Evolutionary conservation across 176 grass and related monocot species (phyloP), one percentile per base, ranked within the genome.

Genomic region (Avena sativa): DNA sequence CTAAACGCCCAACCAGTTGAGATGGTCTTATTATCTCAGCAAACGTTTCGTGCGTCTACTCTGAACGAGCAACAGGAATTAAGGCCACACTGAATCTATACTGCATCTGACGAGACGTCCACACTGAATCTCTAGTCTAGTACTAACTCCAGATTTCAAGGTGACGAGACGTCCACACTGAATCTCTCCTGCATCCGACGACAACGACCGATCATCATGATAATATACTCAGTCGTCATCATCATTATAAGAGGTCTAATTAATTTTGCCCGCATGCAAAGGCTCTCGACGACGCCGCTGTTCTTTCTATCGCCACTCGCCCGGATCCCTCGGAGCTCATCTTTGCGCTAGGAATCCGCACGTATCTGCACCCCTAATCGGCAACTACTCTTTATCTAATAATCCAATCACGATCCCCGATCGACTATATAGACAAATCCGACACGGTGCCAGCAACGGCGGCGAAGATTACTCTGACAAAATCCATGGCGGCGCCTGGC

Each of bases 371-470:
- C 9, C 53, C 80, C 80, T 83, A 87, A 87, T 74, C 5, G 58
- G 20, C 16, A 84, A 76, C 89, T 91, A 91, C 81, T 28, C 13
- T 30, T 74, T 11, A 80, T 79, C 89, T 80, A 87, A 91, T 80
- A 87, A 91, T 87, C 74, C 2, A 20, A 0, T 16, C 34, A 12
- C 8, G 6, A 2, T 16, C 17, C 5, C 0, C 21, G 32, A 34
- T 32, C 32, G 7, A 38, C 32, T 81, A 74, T 84, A 75, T 83
- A 90, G 79, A 44, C 75, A 38, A 49, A 57, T 1, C 16, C 46
- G 1, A 8, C 50, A 34, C 28, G 8, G 34, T 15, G 1, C 30
- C 34, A 9, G 48, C 74, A 79, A 74, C 14, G 58, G 12, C 63
- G 68, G 72, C 72, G 23, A 59, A 68, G 60, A 80, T 70, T 69